phyloP scores from a whole-genome alignment of 768 basidiomycete genomes.

The Imleria badia region DNA sequence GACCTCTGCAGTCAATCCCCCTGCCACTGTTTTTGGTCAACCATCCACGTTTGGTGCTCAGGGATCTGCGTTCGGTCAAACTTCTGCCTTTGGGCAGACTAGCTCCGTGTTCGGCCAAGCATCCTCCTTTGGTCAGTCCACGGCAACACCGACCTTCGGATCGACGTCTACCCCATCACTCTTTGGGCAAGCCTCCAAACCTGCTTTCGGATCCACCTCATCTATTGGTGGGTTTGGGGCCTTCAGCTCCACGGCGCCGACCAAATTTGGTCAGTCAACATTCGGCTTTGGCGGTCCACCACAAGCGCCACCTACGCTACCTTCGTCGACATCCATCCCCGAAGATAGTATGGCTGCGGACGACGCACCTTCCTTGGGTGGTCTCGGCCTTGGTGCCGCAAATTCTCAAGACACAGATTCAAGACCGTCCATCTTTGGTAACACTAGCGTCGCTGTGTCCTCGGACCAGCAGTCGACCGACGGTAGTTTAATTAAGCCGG shows the following conservation, averaged over 20 bases:
- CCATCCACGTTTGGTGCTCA: constrained; percentile 28
- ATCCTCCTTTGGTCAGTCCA: constrained; percentile 22
- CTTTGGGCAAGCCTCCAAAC: constrained; percentile 19
- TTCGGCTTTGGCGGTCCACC: constrained; percentile 21
- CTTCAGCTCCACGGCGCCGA: constrained; percentile 30
- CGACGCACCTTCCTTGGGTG: constrained; percentile 30
- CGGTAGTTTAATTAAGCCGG: constrained; percentile 31
- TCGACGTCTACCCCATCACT: constrained; percentile 12
- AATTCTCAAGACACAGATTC: constrained; percentile 25
- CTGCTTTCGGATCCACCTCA: constrained; percentile 24
- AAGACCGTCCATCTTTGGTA: constrained; percentile 35
- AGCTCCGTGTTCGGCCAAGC: constrained; percentile 24
- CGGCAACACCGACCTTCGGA: constrained; percentile 13
- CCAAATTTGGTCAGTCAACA: constrained; percentile 33
- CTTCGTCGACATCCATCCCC: constrained; percentile 10
- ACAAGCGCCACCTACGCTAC: not conserved
- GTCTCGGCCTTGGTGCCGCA: constrained; percentile 31
- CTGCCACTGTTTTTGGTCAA: constrained; percentile 37
- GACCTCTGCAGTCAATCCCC: constrained; percentile 28
- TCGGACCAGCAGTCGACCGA: constrained; percentile 17
- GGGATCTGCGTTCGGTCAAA: constrained; percentile 33
- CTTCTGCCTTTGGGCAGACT: constrained; percentile 21
- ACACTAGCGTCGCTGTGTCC: constrained; percentile 9
- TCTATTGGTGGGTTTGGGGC: constrained; percentile 32
- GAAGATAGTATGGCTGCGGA: constrained; percentile 36